Percentiles rank a stretch among this genome's conserved stretches.
phyloP scores from a whole-genome alignment of 2,329 filamentous ascomycete species.

The Claviceps digitariae region DNA sequence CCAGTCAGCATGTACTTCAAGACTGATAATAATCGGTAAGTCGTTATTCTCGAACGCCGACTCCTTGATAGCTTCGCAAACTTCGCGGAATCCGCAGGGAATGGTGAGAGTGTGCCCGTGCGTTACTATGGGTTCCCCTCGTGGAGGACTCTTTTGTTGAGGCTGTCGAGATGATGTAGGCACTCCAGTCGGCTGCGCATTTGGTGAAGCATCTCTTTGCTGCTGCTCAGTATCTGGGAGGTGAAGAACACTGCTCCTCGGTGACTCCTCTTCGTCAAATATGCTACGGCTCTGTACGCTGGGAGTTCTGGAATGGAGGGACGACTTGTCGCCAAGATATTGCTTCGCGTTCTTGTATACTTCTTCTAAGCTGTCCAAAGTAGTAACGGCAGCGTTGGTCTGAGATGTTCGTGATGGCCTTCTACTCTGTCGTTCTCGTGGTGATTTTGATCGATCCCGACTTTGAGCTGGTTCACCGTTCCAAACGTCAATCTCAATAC shows the following conservation, averaged over 20 bases:
- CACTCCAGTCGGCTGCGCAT: slow-evolving; percentile 7
- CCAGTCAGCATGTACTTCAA: slow-evolving; percentile 75
- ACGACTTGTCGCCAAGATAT: slow-evolving; percentile 17
- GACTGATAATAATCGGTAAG: slow-evolving; percentile 76
- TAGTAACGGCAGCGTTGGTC: slow-evolving; percentile 29
- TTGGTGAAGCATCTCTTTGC: slow-evolving; percentile 21
- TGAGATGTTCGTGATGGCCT: slow-evolving; percentile 33
- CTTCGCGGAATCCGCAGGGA: slow-evolving; percentile 74
- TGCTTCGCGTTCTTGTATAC: slow-evolving; percentile 13
- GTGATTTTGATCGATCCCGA: slow-evolving; percentile 22
- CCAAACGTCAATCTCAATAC: slow-evolving; percentile 93
- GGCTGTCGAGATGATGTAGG: not conserved
- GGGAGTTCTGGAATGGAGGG: slow-evolving; percentile 24
- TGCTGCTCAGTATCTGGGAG: slow-evolving; percentile 19
- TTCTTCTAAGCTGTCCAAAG: slow-evolving; percentile 23
- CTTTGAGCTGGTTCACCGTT: slow-evolving; percentile 46
- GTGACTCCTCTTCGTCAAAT: slow-evolving; percentile 16
- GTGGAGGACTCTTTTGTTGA: slow-evolving; percentile 17
- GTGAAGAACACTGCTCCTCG: slow-evolving; percentile 17
- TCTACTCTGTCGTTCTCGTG: slow-evolving; percentile 30
- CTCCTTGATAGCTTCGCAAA: slow-evolving; percentile 67
- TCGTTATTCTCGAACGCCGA: slow-evolving; percentile 64
- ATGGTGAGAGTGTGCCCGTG: slow-evolving; percentile 76
- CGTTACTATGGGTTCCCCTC: slow-evolving; percentile 62
- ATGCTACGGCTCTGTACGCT: slow-evolving; percentile 23